A percentile compares a stretch with the other conserved stretches of the same genome.
Conservation (phyloP, 2,329 filamentous ascomycete species). For the Aspergillus felis region DNA sequence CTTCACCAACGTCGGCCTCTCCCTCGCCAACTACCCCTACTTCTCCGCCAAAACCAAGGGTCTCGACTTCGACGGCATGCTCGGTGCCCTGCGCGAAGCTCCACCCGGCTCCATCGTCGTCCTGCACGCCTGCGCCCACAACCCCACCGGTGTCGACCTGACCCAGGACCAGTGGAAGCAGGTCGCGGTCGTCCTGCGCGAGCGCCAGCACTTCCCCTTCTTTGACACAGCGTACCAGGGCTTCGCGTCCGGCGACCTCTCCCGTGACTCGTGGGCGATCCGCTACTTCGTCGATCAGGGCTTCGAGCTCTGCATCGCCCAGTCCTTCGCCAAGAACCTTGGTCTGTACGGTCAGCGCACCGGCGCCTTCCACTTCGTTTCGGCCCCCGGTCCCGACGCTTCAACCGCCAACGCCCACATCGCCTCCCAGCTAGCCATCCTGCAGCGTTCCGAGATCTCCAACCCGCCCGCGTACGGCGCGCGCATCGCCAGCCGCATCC, state of each 20-base stretch:
- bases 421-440: conserved; percentile 82
- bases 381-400: conserved; percentile 66
- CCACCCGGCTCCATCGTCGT: conserved; percentile 80
- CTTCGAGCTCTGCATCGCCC: conserved; percentile 62
- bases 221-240: conserved; percentile 98
- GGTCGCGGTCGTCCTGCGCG: conserved; percentile 71
- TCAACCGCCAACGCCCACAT: conserved; percentile 60
- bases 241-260: conserved; percentile 87
- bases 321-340: conserved; percentile 63
- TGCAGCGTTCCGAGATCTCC: conserved; percentile 95
- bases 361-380: conserved; percentile 92
- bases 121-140: conserved; percentile 94
- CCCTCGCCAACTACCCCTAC: conserved; percentile 84
- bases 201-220: conserved; percentile 89
- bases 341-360: conserved; percentile 95
- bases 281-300: conserved; percentile 92
- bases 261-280: conserved; percentile 83
- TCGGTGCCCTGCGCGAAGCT: conserved; percentile 64
- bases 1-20: conserved; percentile 82
- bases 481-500: conserved; percentile 75
- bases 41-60: conserved; percentile 85
- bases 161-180: conserved; percentile 92
- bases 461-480: conserved; percentile 95
- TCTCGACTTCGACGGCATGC: conserved; percentile 89
- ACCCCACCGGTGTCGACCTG: conserved; percentile 95